Percentiles rank a stretch among this genome's conserved stretches.
Evolutionary conservation across 1,284 basidiomycete species (phyloP).

Genomic region (Sphaerobolus stellatus): DNA sequence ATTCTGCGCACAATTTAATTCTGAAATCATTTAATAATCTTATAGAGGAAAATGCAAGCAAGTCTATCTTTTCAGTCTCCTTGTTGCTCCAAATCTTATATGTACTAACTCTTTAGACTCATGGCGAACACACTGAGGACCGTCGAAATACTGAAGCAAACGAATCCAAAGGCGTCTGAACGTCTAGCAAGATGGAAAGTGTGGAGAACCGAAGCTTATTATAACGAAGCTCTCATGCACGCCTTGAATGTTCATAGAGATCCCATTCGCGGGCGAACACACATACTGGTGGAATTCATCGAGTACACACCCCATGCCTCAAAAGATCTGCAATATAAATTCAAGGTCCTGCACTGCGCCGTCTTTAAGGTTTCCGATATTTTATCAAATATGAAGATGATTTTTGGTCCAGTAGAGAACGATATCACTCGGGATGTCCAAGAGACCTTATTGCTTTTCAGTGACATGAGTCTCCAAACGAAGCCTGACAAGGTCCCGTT

Average conservation of each 20-base stretch:
- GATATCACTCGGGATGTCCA: too few species aligned
- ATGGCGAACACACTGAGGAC: not conserved
- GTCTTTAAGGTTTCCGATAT: too few species aligned
- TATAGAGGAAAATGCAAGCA: not conserved
- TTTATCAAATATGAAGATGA: too few species aligned
- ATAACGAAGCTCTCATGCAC: conserved; percentile 13
- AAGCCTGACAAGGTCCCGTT: too few species aligned
- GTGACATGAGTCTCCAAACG: too few species aligned
- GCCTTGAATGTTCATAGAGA: conserved; percentile 25
- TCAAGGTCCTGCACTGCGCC: conserved; percentile 17
- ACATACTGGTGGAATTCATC: conserved; percentile 23
- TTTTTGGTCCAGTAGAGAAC: too few species aligned
- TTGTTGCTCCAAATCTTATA: not conserved
- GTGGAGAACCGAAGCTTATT: not conserved
- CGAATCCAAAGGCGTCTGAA: not conserved
- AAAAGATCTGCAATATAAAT: conserved; percentile 19
- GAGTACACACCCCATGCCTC: conserved; percentile 22
- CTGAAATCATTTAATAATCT: not conserved
- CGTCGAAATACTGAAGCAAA: not conserved
- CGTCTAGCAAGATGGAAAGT: not conserved
- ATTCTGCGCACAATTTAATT: not conserved
- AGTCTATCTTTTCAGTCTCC: not conserved
- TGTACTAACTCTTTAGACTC: not conserved
- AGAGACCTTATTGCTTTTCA: too few species aligned
- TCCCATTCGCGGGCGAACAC: conserved; percentile 23